These are phyloP conservation scores for Tolypocladium paradoxum DNA, from an alignment of 2,329 filamentous ascomycete genomes.

Conservation along the genomic window DNA sequence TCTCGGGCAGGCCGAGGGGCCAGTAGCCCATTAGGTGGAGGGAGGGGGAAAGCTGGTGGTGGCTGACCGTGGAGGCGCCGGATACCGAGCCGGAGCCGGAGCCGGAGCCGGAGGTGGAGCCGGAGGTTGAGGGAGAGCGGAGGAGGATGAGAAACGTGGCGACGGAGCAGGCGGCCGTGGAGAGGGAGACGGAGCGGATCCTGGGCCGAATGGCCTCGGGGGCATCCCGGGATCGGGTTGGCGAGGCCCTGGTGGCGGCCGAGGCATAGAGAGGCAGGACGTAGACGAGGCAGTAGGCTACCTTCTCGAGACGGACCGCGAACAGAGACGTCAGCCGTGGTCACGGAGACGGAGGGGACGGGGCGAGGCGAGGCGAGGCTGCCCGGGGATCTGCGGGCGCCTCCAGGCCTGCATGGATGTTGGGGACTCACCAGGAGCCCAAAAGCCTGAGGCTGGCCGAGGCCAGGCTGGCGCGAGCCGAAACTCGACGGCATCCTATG, in stretches of 20 bases:
- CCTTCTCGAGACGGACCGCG: constrained; percentile 20
- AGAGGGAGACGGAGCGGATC: constrained; percentile 67
- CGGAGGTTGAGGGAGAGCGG: not conserved
- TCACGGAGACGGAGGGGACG: not conserved
- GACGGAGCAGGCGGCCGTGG: constrained; percentile 57
- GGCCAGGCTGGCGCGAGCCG: not conserved
- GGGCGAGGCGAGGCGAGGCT: not conserved
- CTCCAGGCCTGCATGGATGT: not conserved
- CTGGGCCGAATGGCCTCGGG: constrained; percentile 82
- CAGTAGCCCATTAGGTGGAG: constrained; percentile 70
- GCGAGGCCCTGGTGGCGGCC: constrained; percentile 65
- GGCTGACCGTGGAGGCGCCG: not conserved
- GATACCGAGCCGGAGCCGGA: not conserved
- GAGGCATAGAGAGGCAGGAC: constrained; percentile 86
- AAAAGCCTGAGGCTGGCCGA: constrained; percentile 14
- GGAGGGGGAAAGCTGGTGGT: not conserved
- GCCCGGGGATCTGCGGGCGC: not conserved
- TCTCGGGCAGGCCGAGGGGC: constrained; percentile 59
- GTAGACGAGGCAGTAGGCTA: constrained; percentile 79
- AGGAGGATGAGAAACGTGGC: constrained; percentile 55
- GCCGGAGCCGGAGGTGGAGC: not conserved
- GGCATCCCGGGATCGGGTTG: constrained; percentile 71
- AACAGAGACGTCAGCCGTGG: constrained; percentile 1
- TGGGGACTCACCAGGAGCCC: constrained; percentile 16
- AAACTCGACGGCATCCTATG: not conserved